Conservation (phyloP, 306 rosid species). For the Trichosanthes truncata region DNA sequence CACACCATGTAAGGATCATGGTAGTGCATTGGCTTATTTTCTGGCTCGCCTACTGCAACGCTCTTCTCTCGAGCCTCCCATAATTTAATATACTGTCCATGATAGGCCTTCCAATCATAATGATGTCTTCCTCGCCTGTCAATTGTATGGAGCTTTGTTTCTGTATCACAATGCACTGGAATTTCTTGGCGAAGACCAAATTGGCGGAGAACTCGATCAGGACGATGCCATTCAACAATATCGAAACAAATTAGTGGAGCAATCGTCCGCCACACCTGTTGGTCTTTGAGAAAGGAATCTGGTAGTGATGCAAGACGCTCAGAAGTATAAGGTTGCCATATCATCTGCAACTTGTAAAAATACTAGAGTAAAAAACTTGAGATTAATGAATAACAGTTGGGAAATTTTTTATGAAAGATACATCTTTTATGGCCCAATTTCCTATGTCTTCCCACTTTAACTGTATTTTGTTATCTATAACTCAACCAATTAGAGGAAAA, state of each 20-base stretch:
- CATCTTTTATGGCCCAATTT: background rate
- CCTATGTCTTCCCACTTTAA: background rate
- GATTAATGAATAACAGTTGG: background rate
- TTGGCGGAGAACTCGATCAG: conserved; percentile 19
- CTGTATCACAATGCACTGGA: conserved; percentile 18
- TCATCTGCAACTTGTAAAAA: conserved; percentile 4
- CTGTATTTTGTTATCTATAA: background rate
- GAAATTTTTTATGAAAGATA: background rate
- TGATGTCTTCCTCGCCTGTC: conserved; percentile 21
- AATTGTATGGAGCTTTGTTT: conserved; percentile 12
- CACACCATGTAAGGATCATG: conserved; percentile 20
- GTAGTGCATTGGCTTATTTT: conserved; percentile 11
- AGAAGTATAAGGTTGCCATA: conserved; percentile 19
- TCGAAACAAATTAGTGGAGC: conserved; percentile 15
- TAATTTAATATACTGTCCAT: conserved; percentile 2
- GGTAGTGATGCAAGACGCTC: conserved; percentile 13
- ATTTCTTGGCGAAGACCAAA: conserved; percentile 16
- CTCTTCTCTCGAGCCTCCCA: conserved; percentile 11
- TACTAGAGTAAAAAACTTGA: background rate
- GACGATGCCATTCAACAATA: conserved; percentile 18
- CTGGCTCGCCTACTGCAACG: conserved; percentile 10
- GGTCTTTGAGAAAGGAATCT: conserved; percentile 7
- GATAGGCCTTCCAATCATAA: conserved; percentile 15
- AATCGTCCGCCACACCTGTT: conserved; percentile 12
- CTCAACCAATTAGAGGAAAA: background rate